Conservation (phyloP, 306 rosid genomes). For the Cyclanthera cordifolia region DNA sequence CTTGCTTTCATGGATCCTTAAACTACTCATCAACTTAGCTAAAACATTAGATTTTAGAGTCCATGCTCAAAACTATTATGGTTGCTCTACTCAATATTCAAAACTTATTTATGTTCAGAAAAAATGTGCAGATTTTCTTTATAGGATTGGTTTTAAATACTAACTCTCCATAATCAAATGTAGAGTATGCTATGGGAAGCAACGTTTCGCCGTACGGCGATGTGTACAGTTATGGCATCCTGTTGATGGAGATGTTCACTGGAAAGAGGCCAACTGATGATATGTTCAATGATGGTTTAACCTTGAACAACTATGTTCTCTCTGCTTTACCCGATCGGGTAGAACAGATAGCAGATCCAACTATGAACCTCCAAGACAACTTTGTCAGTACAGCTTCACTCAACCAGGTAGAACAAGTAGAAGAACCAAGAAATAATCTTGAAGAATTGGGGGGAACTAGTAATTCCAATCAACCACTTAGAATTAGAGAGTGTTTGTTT, state of each 20-base stretch:
- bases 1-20: background rate
- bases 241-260: conserved; percentile 18
- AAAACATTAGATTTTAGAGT: background rate
- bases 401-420: background rate
- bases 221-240: conserved; percentile 18
- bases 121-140: too few relatives aligned
- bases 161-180: background rate
- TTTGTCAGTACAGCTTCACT: conserved; percentile 8
- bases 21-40: background rate
- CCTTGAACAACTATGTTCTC: conserved; percentile 18
- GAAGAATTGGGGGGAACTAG: background rate
- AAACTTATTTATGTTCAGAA: too few relatives aligned
- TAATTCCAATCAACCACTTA: background rate
- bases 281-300: conserved; percentile 19
- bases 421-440: background rate
- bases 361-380: background rate
- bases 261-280: conserved; percentile 17
- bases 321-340: conserved; percentile 9
- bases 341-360: conserved; percentile 9
- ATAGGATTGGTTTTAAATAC: background rate
- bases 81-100: too few relatives aligned
- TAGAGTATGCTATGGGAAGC: conserved; percentile 20
- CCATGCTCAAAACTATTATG: too few relatives aligned
- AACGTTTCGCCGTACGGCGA: conserved; percentile 13
- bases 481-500: conserved; percentile 7